phyloP scores from a whole-genome alignment of 75 land plant species.

The Selaginella tamariscina region DNA sequence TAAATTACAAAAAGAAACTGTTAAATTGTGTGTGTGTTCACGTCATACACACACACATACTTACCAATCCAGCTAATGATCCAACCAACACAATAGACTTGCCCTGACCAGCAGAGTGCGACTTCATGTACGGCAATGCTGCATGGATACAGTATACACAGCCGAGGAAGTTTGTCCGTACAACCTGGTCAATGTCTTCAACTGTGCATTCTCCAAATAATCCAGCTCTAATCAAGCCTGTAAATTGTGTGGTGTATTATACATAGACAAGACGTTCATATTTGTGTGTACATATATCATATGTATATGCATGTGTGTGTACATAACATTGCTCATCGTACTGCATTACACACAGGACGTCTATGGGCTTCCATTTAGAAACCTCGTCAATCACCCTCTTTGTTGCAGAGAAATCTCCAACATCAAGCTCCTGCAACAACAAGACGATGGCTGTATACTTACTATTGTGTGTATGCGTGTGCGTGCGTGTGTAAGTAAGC shows the following conservation, averaged over 20 bases:
- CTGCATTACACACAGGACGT: conserved; percentile 33
- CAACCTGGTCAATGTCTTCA: background rate
- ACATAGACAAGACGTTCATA: no score
- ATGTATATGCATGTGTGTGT: no score
- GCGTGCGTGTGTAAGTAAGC: no score
- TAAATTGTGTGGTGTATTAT: no score
- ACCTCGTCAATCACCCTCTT: conserved; percentile 12
- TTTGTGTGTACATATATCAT: no score
- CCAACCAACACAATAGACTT: conserved; percentile 22
- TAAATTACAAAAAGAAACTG: background rate
- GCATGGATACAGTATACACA: conserved; percentile 22
- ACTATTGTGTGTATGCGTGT: no score
- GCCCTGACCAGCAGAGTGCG: conserved; percentile 6
- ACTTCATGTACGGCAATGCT: conserved; percentile 28
- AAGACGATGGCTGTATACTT: no score
- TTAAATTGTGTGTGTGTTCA: no score
- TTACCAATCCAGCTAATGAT: conserved; percentile 20
- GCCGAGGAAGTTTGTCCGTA: conserved; percentile 20
- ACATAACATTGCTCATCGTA: no score
- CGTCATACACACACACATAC: no score
- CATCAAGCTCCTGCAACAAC: conserved; percentile 12
- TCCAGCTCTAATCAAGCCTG: conserved; percentile 2
- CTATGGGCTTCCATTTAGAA: conserved; percentile 29
- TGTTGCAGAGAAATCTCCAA: conserved; percentile 15
- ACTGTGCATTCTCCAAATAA: conserved; percentile 14